A percentile compares a stretch with the other conserved stretches of the same genome.
phyloP scores from a whole-genome alignment of 768 basidiomycete genomes.

The Brasilioporus rufonigricans region DNA sequence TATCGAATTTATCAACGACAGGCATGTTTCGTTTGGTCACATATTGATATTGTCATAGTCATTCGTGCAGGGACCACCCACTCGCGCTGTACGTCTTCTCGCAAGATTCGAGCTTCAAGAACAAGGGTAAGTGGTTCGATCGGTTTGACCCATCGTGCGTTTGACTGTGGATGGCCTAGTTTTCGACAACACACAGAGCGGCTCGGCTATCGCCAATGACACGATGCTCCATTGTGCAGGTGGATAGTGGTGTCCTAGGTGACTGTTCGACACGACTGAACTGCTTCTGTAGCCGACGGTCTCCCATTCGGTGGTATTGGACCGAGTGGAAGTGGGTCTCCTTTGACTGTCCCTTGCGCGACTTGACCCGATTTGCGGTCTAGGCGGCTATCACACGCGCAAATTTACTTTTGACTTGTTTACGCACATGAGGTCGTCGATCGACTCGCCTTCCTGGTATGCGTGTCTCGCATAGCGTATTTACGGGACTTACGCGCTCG shows the following conservation, averaged over 20 bases:
- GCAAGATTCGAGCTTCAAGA: conserved; percentile 52
- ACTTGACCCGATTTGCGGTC: neutral
- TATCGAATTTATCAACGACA: conserved; percentile 61
- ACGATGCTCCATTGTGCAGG: conserved; percentile 57
- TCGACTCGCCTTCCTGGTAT: conserved; percentile 40
- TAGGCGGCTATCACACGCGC: conserved; percentile 68
- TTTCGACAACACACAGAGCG: conserved; percentile 67
- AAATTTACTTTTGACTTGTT: conserved; percentile 77
- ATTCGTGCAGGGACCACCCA: conserved; percentile 58
- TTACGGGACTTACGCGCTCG: neutral
- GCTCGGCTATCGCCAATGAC: conserved; percentile 70
- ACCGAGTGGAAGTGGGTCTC: conserved; percentile 62
- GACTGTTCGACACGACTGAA: neutral
- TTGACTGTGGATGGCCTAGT: conserved; percentile 39
- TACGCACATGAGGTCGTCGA: conserved; percentile 65
- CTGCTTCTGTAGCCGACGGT: conserved; percentile 43
- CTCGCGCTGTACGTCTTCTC: conserved; percentile 79
- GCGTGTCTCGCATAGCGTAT: neutral
- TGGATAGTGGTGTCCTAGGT: conserved; percentile 26
- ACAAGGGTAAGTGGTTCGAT: conserved; percentile 46
- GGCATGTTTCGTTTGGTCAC: conserved; percentile 35
- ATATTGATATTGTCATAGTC: neutral
- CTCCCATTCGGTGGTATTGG: conserved; percentile 77
- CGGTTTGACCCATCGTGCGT: neutral
- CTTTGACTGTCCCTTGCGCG: neutral